Conservation (phyloP, 2,329 filamentous ascomycete genomes). For the Botrytis paeoniae region DNA sequence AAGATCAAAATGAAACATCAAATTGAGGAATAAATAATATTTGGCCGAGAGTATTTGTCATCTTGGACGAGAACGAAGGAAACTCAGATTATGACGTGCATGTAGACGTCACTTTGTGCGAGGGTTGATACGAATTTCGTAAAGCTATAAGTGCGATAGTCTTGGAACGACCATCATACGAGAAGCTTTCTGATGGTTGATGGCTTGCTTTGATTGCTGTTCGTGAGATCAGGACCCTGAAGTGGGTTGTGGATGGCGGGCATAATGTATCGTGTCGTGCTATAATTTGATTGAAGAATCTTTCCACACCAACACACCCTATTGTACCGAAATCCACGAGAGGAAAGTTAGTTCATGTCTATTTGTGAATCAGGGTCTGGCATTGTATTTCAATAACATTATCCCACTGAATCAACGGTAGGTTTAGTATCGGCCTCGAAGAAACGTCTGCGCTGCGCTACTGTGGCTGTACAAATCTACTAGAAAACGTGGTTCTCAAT, state of each 20-base stretch:
- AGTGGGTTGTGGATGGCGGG: neutral
- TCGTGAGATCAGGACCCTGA: neutral
- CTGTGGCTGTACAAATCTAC: neutral
- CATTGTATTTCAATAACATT: neutral
- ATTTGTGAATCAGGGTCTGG: no score
- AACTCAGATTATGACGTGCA: neutral
- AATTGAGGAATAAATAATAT: neutral
- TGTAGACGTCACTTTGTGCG: neutral
- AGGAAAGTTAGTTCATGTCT: no score
- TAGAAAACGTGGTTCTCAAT: neutral
- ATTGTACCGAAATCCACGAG: neutral
- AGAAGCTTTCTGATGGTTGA: neutral
- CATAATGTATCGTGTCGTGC: neutral
- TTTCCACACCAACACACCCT: neutral
- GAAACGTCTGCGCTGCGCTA: neutral
- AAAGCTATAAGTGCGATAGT: neutral
- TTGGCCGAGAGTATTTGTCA: neutral
- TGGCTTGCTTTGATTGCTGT: no score
- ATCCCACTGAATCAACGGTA: neutral
- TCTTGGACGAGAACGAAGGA: neutral
- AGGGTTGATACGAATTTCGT: neutral
- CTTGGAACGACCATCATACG: no score
- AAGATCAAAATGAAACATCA: neutral
- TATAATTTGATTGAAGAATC: neutral
- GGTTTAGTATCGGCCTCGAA: neutral